A percentile compares a stretch with the other conserved stretches of the same genome.
These are phyloP conservation scores for Raphanus raphanistrum DNA, from an alignment of 345 rosid genomes.

Conservation along the genomic window DNA sequence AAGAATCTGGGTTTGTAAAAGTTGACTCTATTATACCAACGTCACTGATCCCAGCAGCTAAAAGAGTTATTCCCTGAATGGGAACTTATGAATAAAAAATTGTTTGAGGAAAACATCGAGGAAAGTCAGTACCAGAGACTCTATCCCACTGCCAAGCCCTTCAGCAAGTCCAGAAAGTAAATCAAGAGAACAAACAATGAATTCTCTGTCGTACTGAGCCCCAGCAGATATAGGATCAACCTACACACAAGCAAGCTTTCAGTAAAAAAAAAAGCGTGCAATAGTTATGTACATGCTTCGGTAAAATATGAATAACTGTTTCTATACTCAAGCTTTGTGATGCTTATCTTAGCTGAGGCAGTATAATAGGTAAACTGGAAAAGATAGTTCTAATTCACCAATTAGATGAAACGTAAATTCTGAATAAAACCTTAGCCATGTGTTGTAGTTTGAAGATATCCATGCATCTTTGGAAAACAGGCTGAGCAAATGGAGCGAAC, in stretches of 20 bases:
- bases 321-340: conserved; percentile 14
- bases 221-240: conserved; percentile 76
- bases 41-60: not conserved
- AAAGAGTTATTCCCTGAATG: not conserved
- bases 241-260: conserved; percentile 46
- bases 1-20: conserved; percentile 4
- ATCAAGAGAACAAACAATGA: conserved; percentile 87
- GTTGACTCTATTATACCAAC: not conserved
- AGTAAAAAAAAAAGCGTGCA: conserved; percentile 5
- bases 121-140: conserved; percentile 74
- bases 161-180: conserved; percentile 93
- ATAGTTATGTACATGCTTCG: not conserved
- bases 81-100: not conserved
- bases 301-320: not conserved
- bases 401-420: conserved; percentile 4
- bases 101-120: not conserved
- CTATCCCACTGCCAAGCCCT: conserved; percentile 89
- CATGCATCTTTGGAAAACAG: conserved; percentile 93
- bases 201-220: conserved; percentile 82
- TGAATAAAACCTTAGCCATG: conserved; percentile 70
- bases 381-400: not conserved
- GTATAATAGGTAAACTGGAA: conserved; percentile 10
- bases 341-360: not conserved
- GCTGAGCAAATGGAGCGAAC: conserved; percentile 88
- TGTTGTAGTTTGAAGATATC: conserved; percentile 73